Conservation (phyloP, 352 stramenopile genomes). For the Globisporangium polare region DNA sequence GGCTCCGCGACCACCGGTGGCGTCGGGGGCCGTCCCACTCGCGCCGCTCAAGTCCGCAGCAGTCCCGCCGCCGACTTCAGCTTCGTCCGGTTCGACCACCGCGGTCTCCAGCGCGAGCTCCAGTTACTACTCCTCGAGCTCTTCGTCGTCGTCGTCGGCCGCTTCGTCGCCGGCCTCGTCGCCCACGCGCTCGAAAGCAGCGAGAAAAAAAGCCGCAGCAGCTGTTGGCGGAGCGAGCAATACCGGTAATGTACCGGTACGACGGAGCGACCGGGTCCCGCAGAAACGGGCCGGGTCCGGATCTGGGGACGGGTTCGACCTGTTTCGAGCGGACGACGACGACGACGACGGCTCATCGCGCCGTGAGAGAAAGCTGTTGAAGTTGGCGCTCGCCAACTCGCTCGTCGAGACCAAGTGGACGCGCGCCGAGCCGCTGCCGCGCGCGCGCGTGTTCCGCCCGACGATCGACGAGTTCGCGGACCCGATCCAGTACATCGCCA, state of each 20-base stretch:
- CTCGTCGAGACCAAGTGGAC: conserved; percentile 49
- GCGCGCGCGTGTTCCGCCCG: conserved; percentile 66
- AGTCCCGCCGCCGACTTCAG: background rate
- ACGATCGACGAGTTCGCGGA: conserved; percentile 85
- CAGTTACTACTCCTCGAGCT: background rate
- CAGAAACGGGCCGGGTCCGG: conserved; percentile 36
- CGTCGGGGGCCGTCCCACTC: background rate
- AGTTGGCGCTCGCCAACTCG: conserved; percentile 51
- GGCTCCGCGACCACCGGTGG: background rate
- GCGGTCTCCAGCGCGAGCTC: conserved; percentile 10
- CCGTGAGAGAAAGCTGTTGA: conserved; percentile 55
- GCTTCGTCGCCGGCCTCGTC: background rate
- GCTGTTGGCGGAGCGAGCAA: background rate
- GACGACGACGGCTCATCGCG: conserved; percentile 11
- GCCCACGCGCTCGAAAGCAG: background rate
- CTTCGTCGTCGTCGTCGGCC: conserved; percentile 3
- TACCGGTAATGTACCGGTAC: conserved; percentile 12
- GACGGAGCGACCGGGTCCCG: conserved; percentile 23
- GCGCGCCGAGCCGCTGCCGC: conserved; percentile 25
- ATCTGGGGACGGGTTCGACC: conserved; percentile 12
- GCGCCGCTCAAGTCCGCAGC: background rate
- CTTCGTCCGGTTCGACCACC: conserved; percentile 6
- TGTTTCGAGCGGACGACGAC: conserved; percentile 17
- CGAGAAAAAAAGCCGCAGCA: background rate
- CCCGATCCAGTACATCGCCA: conserved; percentile 87